Evolutionary conservation across 2,329 filamentous ascomycete genomes (phyloP).

Genomic region (Endoconidiophora polonica): DNA sequence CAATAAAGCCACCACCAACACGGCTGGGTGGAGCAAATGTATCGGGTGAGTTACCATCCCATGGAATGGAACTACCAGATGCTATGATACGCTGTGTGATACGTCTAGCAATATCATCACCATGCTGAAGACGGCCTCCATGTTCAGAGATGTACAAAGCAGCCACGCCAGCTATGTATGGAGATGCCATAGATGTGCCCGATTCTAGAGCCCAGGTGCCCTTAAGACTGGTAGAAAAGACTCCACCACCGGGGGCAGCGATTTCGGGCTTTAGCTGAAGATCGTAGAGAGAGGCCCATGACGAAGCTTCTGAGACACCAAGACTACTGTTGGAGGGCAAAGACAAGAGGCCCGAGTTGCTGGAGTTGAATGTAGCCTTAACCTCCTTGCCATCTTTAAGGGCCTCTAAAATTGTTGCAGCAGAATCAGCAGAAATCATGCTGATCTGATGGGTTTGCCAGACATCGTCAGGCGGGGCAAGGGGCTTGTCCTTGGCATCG

Average conservation of each 20-base stretch:
- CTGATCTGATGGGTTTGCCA: constrained; percentile 40
- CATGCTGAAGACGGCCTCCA: constrained; percentile 24
- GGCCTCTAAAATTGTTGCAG: constrained; percentile 26
- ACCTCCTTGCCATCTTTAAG: constrained; percentile 26
- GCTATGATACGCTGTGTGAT: constrained; percentile 5
- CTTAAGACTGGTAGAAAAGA: constrained; percentile 30
- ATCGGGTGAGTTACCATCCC: constrained; percentile 17
- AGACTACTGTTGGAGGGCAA: not conserved
- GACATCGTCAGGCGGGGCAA: constrained; percentile 27
- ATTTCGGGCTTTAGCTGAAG: constrained; percentile 34
- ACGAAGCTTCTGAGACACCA: not conserved
- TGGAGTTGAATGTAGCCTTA: not conserved
- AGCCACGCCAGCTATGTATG: constrained; percentile 34
- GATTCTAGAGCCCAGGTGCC: constrained; percentile 27
- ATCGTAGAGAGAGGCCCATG: constrained; percentile 22
- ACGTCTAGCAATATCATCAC: not conserved
- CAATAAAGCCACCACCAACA: constrained; percentile 30
- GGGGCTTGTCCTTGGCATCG: constrained; percentile 11
- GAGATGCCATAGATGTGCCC: constrained; percentile 40
- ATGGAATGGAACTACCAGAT: constrained; percentile 2
- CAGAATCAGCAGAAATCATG: constrained; percentile 35
- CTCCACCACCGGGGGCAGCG: constrained; percentile 30
- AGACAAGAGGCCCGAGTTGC: not conserved
- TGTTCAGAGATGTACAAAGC: constrained; percentile 28
- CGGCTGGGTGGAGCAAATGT: constrained; percentile 16